Conservation (phyloP, 805 yeast genomes). For the Suhomyces tanzawaensis region DNA sequence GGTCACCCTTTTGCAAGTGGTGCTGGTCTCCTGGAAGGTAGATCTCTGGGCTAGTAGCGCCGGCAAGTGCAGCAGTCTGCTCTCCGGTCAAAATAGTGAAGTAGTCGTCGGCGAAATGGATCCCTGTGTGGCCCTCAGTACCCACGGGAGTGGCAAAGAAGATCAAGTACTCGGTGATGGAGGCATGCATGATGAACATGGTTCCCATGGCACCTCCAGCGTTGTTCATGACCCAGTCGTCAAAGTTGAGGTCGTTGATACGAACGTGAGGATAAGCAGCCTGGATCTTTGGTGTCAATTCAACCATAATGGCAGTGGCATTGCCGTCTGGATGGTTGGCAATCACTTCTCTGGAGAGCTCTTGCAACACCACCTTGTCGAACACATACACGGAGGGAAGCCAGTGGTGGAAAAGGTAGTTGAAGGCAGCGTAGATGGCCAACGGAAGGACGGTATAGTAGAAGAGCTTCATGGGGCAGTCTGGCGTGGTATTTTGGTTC, state of each 20-base stretch:
- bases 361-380: slow-evolving; percentile 60
- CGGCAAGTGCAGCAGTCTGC: slow-evolving; percentile 70
- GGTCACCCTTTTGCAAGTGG: slow-evolving; percentile 67
- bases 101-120: slow-evolving; percentile 96
- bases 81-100: slow-evolving; percentile 85
- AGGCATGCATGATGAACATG: slow-evolving; percentile 93
- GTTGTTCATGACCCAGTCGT: slow-evolving; percentile 94
- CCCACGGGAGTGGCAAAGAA: slow-evolving; percentile 93
- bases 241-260: slow-evolving; percentile 67
- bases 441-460: slow-evolving; percentile 21
- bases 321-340: slow-evolving; percentile 53
- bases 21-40: slow-evolving; percentile 87
- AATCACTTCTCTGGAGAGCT: slow-evolving; percentile 55
- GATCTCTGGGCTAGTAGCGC: slow-evolving; percentile 61
- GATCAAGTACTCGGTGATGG: slow-evolving; percentile 87
- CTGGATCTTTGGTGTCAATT: slow-evolving; percentile 57
- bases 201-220: slow-evolving; percentile 99
- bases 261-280: slow-evolving; percentile 62
- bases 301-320: slow-evolving; percentile 61
- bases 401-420: slow-evolving; percentile 54
- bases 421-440: slow-evolving; percentile 31
- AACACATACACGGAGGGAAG: slow-evolving; percentile 71
- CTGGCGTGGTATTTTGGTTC: neutral
- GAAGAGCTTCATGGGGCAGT: slow-evolving; percentile 25
- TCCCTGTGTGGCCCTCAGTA: slow-evolving; percentile 94